Percentiles rank a stretch among this genome's conserved stretches.
Conservation (phyloP, 345 rosid genomes). For the Physaria fendleri region DNA sequence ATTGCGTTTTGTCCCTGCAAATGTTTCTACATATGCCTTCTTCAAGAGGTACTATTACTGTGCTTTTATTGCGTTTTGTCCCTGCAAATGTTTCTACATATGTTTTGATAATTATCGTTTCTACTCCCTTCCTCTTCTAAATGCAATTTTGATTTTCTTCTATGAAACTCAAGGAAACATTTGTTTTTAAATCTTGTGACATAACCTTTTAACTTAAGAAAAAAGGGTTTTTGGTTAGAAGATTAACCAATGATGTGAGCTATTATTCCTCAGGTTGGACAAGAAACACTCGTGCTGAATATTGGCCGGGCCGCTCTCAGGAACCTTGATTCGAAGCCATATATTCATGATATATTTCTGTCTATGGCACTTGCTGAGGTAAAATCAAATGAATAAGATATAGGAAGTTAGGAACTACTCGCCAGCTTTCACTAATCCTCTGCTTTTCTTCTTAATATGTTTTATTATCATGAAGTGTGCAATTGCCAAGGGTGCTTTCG, state of each 20-base stretch:
- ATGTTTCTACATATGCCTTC: neutral
- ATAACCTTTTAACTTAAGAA: neutral
- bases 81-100: conserved; percentile 1
- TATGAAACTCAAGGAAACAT: neutral
- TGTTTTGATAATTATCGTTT: neutral
- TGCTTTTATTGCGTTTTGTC: neutral
- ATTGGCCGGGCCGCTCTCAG: conserved; percentile 78
- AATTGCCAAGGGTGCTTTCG: conserved; percentile 73
- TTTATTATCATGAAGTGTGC: conserved; percentile 91
- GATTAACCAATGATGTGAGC: conserved; percentile 23
- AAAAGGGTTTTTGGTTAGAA: conserved; percentile 5
- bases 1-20: neutral
- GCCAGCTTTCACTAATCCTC: conserved; percentile 32
- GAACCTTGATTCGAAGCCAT: conserved; percentile 71
- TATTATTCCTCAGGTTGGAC: conserved; percentile 60
- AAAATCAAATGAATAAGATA: conserved; percentile 39
- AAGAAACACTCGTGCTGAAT: conserved; percentile 70
- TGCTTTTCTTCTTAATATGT: conserved; percentile 59
- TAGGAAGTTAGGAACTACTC: conserved; percentile 26
- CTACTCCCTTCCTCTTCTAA: neutral
- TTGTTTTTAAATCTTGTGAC: conserved; percentile 1
- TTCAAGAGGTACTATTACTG: conserved; percentile 50
- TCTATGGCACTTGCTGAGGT: conserved; percentile 98
- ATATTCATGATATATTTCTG: conserved; percentile 72
- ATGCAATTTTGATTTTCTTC: neutral